Percentiles rank a stretch among this genome's conserved stretches.
Evolutionary conservation across 495 filamentous ascomycete genomes (phyloP).

Genomic region (Evernia prunastri): DNA sequence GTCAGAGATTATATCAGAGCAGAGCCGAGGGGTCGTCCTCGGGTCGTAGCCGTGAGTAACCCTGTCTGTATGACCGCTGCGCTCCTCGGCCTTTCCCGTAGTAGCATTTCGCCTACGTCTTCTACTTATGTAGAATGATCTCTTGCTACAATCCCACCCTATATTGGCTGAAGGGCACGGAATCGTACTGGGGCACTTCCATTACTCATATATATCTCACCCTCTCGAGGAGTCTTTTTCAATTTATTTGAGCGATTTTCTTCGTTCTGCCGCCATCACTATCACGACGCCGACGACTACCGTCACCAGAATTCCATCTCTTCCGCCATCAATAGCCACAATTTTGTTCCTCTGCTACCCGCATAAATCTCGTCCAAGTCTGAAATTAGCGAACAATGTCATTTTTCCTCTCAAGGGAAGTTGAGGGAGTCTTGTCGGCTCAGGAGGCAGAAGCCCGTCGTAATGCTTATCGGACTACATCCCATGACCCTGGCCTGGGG

Average conservation of each 20-base stretch:
- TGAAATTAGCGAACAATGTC: conserved; percentile 18
- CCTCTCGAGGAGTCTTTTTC: not conserved
- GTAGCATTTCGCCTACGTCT: conserved; percentile 1
- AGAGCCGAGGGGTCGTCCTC: conserved; percentile 1
- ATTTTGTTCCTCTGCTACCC: not conserved
- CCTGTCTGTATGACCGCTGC: conserved; percentile 8
- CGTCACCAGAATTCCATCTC: not conserved
- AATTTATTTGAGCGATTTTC: not conserved
- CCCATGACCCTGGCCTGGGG: conserved; percentile 20
- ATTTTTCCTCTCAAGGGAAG: conserved; percentile 30
- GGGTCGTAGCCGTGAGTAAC: conserved; percentile 11
- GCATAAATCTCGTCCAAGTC: not conserved
- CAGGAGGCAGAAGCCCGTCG: conserved; percentile 28
- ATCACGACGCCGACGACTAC: not conserved
- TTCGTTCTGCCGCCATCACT: not conserved
- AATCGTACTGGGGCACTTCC: not conserved
- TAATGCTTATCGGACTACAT: conserved; percentile 25
- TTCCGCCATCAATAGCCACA: not conserved
- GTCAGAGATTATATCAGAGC: conserved; percentile 13
- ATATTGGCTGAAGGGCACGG: conserved; percentile 1
- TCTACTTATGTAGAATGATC: not conserved
- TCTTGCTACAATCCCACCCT: not conserved
- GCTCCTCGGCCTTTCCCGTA: conserved; percentile 14
- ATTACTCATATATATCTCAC: conserved; percentile 1
- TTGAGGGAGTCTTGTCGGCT: conserved; percentile 28